phyloP scores from a whole-genome alignment of 2,329 filamentous ascomycete species.

The Capronia americana region DNA sequence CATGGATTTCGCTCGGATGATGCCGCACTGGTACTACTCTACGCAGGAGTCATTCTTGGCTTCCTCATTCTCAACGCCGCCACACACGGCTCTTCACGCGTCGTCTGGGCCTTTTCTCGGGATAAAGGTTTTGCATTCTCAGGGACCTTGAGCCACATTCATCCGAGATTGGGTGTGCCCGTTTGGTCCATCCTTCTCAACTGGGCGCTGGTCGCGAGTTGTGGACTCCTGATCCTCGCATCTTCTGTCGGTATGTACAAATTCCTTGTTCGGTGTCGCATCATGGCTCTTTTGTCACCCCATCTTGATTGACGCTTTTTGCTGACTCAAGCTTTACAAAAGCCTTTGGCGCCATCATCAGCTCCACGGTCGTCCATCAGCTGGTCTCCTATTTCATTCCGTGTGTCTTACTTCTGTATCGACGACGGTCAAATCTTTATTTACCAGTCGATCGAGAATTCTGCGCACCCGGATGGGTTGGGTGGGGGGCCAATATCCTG shows the following conservation, averaged over 20 bases:
- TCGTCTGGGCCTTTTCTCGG: slow-evolving; percentile 43
- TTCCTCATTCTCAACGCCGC: slow-evolving; percentile 16
- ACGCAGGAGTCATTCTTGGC: neutral
- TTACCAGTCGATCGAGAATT: slow-evolving; percentile 27
- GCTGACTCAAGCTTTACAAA: too few species aligned
- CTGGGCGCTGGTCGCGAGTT: slow-evolving; percentile 27
- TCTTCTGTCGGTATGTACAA: slow-evolving; percentile 11
- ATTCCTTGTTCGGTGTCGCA: too few species aligned
- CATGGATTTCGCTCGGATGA: slow-evolving; percentile 30
- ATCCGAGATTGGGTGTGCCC: slow-evolving; percentile 34
- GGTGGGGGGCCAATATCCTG: slow-evolving; percentile 40
- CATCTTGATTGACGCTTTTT: too few species aligned
- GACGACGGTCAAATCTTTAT: slow-evolving; percentile 36
- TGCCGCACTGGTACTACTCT: slow-evolving; percentile 31
- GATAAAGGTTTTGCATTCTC: slow-evolving; percentile 37
- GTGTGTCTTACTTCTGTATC: slow-evolving; percentile 40
- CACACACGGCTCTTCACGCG: slow-evolving; percentile 33
- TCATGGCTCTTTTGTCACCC: too few species aligned
- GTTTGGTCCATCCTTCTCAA: slow-evolving; percentile 38
- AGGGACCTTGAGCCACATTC: slow-evolving; percentile 26
- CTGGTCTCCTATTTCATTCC: slow-evolving; percentile 42
- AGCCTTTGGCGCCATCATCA: slow-evolving; percentile 42
- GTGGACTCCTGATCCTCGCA: slow-evolving; percentile 29
- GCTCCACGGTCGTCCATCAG: slow-evolving; percentile 33
- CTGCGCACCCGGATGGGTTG: slow-evolving; percentile 28